Evolutionary conservation across 1,284 basidiomycete genomes (phyloP).

Genomic region (Trichosporon faecale): DNA sequence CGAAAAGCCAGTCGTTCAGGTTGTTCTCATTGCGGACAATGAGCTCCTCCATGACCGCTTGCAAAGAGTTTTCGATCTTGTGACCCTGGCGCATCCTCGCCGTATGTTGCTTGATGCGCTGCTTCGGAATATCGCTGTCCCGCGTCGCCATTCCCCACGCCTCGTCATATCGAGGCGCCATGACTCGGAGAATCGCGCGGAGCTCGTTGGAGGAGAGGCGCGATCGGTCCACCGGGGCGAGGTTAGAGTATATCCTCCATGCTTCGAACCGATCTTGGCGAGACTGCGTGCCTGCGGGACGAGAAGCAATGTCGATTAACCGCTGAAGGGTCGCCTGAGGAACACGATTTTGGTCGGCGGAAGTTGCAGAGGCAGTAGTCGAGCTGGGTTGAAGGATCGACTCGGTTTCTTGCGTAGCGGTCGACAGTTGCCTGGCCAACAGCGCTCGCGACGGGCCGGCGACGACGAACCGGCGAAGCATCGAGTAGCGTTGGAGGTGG

Average conservation of each 20-base stretch:
- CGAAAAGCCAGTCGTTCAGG: slow-evolving; percentile 22
- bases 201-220: slow-evolving; percentile 14
- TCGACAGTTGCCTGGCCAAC: slow-evolving; percentile 13
- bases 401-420: slow-evolving; percentile 5
- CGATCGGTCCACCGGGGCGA: slow-evolving; percentile 13
- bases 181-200: slow-evolving; percentile 14
- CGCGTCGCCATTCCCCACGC: slow-evolving; percentile 6
- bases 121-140: not conserved
- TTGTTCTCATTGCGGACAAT: slow-evolving; percentile 9
- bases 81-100: not conserved
- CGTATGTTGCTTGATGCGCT: not conserved
- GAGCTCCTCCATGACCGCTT: slow-evolving; percentile 18
- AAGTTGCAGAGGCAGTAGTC: not conserved
- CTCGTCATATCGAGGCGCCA: slow-evolving; percentile 21
- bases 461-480: slow-evolving; percentile 20
- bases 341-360: not conserved
- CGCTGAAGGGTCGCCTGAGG: not conserved
- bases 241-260: slow-evolving; percentile 7
- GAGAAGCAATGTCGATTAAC: not conserved
- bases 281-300: not conserved
- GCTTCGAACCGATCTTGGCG: not conserved
- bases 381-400: not conserved
- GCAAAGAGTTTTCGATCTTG: slow-evolving; percentile 16
- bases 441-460: slow-evolving; percentile 18
- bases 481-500: slow-evolving; percentile 1